A percentile compares a stretch with the other conserved stretches of the same genome.
These are phyloP conservation scores for Nemania sp. DNA, from an alignment of 2,329 filamentous ascomycete species.

Conservation along the genomic window DNA sequence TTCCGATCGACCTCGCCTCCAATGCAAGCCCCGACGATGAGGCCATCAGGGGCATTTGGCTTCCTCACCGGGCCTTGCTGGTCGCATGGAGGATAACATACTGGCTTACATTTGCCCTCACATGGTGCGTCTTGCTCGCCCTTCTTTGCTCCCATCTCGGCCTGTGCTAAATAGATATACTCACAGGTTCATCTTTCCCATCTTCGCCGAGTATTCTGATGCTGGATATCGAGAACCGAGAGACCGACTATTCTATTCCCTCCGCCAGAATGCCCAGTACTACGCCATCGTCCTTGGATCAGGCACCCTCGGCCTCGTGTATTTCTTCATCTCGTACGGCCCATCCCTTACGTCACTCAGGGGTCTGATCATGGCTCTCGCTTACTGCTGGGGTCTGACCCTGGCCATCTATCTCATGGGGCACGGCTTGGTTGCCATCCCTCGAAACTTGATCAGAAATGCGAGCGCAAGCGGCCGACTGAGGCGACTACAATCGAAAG, in stretches of 20 bases:
- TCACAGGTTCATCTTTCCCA: slow-evolving; percentile 82
- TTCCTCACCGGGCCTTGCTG: slow-evolving; percentile 75
- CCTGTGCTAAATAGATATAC: slow-evolving; percentile 22
- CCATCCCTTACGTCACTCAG: slow-evolving; percentile 76
- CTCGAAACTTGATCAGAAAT: slow-evolving; percentile 77
- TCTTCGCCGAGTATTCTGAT: slow-evolving; percentile 93
- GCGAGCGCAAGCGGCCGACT: slow-evolving; percentile 76
- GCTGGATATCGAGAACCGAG: slow-evolving; percentile 88
- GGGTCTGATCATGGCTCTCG: slow-evolving; percentile 85
- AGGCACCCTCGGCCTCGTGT: slow-evolving; percentile 73
- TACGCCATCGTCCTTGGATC: slow-evolving; percentile 78
- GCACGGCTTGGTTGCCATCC: slow-evolving; percentile 91
- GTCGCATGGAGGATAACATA: slow-evolving; percentile 95
- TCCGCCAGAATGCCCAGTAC: slow-evolving; percentile 86
- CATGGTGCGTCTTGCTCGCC: slow-evolving; percentile 64
- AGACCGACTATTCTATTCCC: slow-evolving; percentile 79
- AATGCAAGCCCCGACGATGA: slow-evolving; percentile 75
- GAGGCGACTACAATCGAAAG: slow-evolving; percentile 74
- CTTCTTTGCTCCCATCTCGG: not conserved
- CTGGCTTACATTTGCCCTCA: slow-evolving; percentile 94
- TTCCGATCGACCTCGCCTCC: slow-evolving; percentile 94
- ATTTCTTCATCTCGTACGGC: slow-evolving; percentile 80
- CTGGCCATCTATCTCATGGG: slow-evolving; percentile 98
- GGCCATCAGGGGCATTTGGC: slow-evolving; percentile 80
- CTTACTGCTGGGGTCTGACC: slow-evolving; percentile 90